phyloP scores from a whole-genome alignment of 1,284 basidiomycete genomes.

The Pterulicium gracile region DNA sequence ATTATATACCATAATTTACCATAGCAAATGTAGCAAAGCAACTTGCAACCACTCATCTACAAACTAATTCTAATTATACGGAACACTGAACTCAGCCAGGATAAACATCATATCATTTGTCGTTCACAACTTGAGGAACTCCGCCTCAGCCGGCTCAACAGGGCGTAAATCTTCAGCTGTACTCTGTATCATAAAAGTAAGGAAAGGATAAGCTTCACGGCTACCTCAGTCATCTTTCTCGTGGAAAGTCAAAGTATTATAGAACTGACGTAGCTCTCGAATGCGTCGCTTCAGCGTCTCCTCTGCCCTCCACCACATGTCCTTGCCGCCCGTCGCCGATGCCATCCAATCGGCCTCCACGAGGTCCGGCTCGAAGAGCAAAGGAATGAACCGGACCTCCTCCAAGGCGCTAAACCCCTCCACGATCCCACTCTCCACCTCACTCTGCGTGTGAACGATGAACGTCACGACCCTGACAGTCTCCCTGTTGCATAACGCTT shows the following conservation, averaged over 20 bases:
- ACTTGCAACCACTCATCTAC: no score
- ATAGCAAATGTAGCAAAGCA: no score
- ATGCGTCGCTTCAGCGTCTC: background rate
- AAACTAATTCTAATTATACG: no score
- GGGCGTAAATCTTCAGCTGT: background rate
- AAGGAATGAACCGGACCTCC: background rate
- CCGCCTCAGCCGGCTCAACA: background rate
- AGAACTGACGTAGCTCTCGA: constrained; percentile 3
- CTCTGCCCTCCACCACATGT: constrained; percentile 1
- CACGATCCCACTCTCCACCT: background rate
- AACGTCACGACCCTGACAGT: background rate
- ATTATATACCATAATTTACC: no score
- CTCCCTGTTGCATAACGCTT: background rate
- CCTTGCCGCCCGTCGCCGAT: background rate
- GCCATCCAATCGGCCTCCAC: background rate
- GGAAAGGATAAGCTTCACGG: background rate
- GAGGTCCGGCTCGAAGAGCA: background rate
- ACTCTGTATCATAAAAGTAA: constrained; percentile 2
- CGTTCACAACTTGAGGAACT: background rate
- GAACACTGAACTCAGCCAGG: no score
- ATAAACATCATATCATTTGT: background rate
- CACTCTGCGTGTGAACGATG: background rate
- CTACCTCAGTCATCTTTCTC: constrained; percentile 2
- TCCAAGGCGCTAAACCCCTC: constrained; percentile 1
- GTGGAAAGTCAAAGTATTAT: background rate